Base-by-base conservation (phyloP, 208 protist species). In the Trypanosoma rangeli region DNA sequence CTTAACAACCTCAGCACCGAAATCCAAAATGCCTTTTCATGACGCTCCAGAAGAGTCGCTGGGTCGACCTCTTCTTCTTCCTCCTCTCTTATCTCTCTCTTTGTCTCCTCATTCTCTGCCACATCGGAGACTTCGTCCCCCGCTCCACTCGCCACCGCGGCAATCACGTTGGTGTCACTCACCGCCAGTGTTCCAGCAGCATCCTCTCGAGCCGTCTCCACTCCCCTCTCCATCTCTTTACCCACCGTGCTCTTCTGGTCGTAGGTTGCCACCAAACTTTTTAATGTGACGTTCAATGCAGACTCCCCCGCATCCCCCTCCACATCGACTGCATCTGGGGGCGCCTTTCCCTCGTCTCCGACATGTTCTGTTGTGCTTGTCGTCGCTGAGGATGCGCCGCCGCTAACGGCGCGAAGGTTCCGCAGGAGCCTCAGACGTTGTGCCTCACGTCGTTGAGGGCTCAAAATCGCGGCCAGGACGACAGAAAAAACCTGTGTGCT, bases 391-490 rank as follows among this genome's bases (percentile, higher is more conserved):
- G 12, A 1, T 18, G 15, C 8, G 8, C 1, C 3, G 1, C 42
- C 12, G 16, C 24, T 26, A 2, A 70, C 37, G 39, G 35, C 67
- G 29, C 57, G 69, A 62, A 87, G 55, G 73, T 83, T 76, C 29
- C 68, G 74, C 18, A 82, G n/a, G 0, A 90, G 67, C 50, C 71
- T 70, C 48, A 55, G 35, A 7, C 65, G 53, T 64, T 90, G 78
- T 33, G 55, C 39, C 31, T 80, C 79, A 33, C 61, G 31, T 24
- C 46, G 49, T 57, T 84, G 80, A 5, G 87, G 80, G 44, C 82
- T 85, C 24, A 89, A 68, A 46, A 92, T 39, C 8, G 86, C 86
- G 2, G 84, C 86, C 0, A 77, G 65, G 48, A 92, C 52, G 26
- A 92, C 69, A 53, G 74, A 82, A 58, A 82, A 69, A 24, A 80